Evolutionary conservation across 495 filamentous ascomycete species (phyloP), one percentile per base, ranked within the genome.

Genomic region (Clohesyomyces aquaticus): DNA sequence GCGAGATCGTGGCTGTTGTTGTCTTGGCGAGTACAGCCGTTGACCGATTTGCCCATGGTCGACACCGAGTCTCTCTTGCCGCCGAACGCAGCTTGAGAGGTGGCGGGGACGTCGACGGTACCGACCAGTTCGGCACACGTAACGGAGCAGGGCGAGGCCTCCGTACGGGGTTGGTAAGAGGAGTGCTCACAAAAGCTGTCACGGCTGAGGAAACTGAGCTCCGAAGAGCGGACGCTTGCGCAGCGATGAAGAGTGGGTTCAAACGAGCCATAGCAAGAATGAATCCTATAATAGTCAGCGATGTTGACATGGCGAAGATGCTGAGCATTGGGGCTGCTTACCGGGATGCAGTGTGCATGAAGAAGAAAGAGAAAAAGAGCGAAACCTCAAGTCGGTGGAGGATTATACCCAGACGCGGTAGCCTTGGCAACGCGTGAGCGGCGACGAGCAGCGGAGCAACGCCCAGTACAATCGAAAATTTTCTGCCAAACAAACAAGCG

Each of bases 281-380:
- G 14, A 38, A 38, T 38, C 32, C 19, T 26, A 14, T 56, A 28
- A 23, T n/a, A 22, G 25, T 52, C 26, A 52, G 49, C 14, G 49
- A 47, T 3, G 10, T 52, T 11, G 10, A 4, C 10, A 52, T 52
- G 32, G 32, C 6, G 32, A 14, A 6, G 14, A 6, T 6, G 14
- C 32, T 14, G 6, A 14, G 32, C 32, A 38, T n/a, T n/a, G n/a
- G n/a, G 32, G 32, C 14, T 38, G 14, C 32, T 14, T 38, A 38
- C 32, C 32, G n/a, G 14, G 32, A 38, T 38, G 14, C 32, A 6
- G 32, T 38, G 14, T 6, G 32, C 14, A 38, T 38, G 32, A 38
- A 38, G 32, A 38, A 38, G 32, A 38, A n/a, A n/a, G n/a, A 38
- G 32, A 38, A 14, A 50, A 23, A 50, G 9, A 14, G 14, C 10